Conservation (phyloP, 2,329 filamentous ascomycete genomes). For the Diplodia sapinea region DNA sequence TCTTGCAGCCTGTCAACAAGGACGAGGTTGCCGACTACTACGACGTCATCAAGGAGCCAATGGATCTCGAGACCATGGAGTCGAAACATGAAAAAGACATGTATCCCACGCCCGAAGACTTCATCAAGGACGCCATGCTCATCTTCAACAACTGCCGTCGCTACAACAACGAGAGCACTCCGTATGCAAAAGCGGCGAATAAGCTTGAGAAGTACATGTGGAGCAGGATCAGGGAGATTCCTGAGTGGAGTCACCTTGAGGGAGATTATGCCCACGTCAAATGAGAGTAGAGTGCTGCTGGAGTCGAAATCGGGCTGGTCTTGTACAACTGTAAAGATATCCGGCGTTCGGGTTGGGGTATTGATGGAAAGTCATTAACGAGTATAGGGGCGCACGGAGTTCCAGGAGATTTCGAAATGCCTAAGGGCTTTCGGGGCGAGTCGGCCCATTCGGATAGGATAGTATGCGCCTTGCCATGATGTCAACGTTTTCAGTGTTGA, state of each 20-base stretch:
- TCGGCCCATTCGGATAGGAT: neutral
- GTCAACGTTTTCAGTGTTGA: neutral
- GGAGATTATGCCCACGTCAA: slow-evolving; percentile 31
- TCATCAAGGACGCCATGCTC: slow-evolving; percentile 84
- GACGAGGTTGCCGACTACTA: slow-evolving; percentile 99
- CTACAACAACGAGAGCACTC: slow-evolving; percentile 95
- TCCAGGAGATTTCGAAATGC: neutral
- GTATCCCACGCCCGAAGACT: slow-evolving; percentile 90
- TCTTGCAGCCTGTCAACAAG: slow-evolving; percentile 88
- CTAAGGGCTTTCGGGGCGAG: neutral
- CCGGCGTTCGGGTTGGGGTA: slow-evolving; percentile 17
- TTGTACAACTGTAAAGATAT: slow-evolving; percentile 12
- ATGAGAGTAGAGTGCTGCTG: neutral
- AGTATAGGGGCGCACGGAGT: neutral
- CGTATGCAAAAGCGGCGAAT: slow-evolving; percentile 93
- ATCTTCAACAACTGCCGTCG: slow-evolving; percentile 94
- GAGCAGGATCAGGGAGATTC: slow-evolving; percentile 86
- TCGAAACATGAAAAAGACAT: slow-evolving; percentile 91
- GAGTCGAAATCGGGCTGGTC: neutral
- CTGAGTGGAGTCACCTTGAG: slow-evolving; percentile 72
- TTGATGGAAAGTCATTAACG: neutral
- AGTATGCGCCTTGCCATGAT: neutral
- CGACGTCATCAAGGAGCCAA: slow-evolving; percentile 96
- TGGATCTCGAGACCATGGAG: slow-evolving; percentile 97
- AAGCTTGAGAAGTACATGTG: slow-evolving; percentile 96